A percentile compares a stretch with the other conserved stretches of the same genome.
Conservation (phyloP, 495 filamentous ascomycete species). For the Aspergillus baeticus region DNA sequence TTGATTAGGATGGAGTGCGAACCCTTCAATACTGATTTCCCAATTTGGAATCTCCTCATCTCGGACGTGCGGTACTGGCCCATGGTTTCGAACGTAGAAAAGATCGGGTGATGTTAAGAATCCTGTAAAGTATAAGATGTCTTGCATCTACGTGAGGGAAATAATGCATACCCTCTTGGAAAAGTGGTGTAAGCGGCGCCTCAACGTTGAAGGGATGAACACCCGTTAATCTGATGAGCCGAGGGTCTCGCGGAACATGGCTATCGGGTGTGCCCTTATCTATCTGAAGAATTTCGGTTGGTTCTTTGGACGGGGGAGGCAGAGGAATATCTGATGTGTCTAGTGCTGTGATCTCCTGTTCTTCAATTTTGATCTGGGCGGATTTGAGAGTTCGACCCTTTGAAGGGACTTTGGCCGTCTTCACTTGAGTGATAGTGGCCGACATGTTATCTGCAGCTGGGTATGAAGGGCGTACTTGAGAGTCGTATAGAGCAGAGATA, state of each 20-base stretch:
- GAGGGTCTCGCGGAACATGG: conserved; percentile 83
- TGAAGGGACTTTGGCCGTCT: conserved; percentile 20
- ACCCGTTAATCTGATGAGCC: conserved; percentile 86
- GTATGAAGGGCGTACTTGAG: neutral
- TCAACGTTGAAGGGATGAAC: conserved; percentile 95
- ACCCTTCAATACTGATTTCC: conserved; percentile 86
- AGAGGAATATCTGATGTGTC: conserved; percentile 56
- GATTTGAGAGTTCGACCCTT: conserved; percentile 24
- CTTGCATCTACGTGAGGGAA: neutral
- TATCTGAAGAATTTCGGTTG: conserved; percentile 63
- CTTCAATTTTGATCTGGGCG: conserved; percentile 27
- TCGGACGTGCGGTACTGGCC: conserved; percentile 73
- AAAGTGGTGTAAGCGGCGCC: conserved; percentile 77
- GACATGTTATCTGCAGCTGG: conserved; percentile 22
- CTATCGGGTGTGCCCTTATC: conserved; percentile 83
- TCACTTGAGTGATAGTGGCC: conserved; percentile 24
- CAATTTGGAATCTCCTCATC: conserved; percentile 75
- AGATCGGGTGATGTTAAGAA: conserved; percentile 91
- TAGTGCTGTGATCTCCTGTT: conserved; percentile 27
- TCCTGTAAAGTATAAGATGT: conserved; percentile 31
- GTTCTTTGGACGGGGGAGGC: conserved; percentile 65
- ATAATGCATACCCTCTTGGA: conserved; percentile 60
- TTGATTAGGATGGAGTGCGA: conserved; percentile 11
- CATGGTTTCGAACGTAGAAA: conserved; percentile 97
- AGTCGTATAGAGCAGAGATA: neutral